phyloP scores from a whole-genome alignment of 768 basidiomycete genomes.

The Mycena alexandri region DNA sequence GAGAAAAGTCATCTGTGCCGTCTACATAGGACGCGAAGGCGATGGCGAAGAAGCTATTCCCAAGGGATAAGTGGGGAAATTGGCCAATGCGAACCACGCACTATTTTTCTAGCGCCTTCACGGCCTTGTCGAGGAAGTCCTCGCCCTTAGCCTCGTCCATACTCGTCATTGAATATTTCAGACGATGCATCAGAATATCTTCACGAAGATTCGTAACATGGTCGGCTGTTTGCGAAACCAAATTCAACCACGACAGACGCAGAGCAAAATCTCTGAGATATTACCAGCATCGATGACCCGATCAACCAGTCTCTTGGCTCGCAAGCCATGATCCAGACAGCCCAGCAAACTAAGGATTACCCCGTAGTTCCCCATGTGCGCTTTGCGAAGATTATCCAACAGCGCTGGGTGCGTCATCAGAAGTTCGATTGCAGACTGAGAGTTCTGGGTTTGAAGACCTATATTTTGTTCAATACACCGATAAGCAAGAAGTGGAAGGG shows the following conservation, averaged over 20 bases:
- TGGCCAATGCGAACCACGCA: constrained; percentile 50
- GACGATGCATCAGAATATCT: constrained; percentile 84
- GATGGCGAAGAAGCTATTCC: constrained; percentile 88
- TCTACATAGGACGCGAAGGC: constrained; percentile 92
- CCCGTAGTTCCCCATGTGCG: constrained; percentile 93
- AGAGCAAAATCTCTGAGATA: constrained; percentile 37
- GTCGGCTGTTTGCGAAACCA: constrained; percentile 67
- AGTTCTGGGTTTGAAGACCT: constrained; percentile 76
- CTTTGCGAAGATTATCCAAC: constrained; percentile 89
- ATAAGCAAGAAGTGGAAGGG: not conserved
- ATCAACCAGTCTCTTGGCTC: constrained; percentile 92
- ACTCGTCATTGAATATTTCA: constrained; percentile 87
- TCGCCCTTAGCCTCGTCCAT: constrained; percentile 76
- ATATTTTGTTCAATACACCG: constrained; percentile 16
- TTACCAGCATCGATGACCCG: constrained; percentile 82
- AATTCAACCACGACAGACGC: not conserved
- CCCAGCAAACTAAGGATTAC: constrained; percentile 92
- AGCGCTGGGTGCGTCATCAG: constrained; percentile 84
- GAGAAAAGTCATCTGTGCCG: constrained; percentile 67
- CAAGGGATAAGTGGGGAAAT: constrained; percentile 4
- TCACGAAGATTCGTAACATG: constrained; percentile 94
- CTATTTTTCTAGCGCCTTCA: constrained; percentile 91
- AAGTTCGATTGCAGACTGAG: constrained; percentile 86
- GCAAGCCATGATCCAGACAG: constrained; percentile 88
- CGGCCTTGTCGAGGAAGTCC: constrained; percentile 72